A percentile compares a stretch with the other conserved stretches of the same genome.
Evolutionary conservation across 331 rosid genomes (phyloP).

Genomic region (Phaseolus coccineus): DNA sequence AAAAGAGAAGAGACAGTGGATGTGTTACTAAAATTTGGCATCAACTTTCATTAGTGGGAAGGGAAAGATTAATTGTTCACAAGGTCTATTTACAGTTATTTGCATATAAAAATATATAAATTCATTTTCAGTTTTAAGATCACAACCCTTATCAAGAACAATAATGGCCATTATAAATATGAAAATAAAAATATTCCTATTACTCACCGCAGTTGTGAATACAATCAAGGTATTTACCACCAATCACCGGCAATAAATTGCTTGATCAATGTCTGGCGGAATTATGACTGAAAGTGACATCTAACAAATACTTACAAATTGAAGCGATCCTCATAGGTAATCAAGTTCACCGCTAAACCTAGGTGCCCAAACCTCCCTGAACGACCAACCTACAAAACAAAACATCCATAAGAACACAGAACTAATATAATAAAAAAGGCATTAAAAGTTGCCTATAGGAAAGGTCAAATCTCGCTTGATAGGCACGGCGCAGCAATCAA

Average conservation of each 20-base stretch:
- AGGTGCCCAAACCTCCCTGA: conserved; percentile 99
- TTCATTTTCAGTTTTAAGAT: conserved; percentile 82
- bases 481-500: conserved; percentile 12
- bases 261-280: conserved; percentile 95
- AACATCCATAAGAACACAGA: conserved; percentile 30
- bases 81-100: conserved; percentile 9
- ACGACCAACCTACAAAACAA: conserved; percentile 85
- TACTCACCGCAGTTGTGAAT: conserved; percentile 52
- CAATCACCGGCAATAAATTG: conserved; percentile 84
- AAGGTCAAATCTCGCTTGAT: background rate
- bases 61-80: background rate
- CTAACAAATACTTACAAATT: conserved; percentile 67
- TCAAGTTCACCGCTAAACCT: conserved; percentile 97
- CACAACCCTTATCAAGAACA: conserved; percentile 73
- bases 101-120: conserved; percentile 30
- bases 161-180: conserved; percentile 46
- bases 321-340: conserved; percentile 98
- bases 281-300: conserved; percentile 16
- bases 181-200: background rate
- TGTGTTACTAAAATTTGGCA: background rate
- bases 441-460: background rate
- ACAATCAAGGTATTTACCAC: conserved; percentile 50
- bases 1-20: background rate
- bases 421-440: background rate
- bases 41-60: background rate